These are phyloP conservation scores for Lipomyces chichibuensis DNA, from an alignment of 805 yeast genomes.

Conservation along the genomic window DNA sequence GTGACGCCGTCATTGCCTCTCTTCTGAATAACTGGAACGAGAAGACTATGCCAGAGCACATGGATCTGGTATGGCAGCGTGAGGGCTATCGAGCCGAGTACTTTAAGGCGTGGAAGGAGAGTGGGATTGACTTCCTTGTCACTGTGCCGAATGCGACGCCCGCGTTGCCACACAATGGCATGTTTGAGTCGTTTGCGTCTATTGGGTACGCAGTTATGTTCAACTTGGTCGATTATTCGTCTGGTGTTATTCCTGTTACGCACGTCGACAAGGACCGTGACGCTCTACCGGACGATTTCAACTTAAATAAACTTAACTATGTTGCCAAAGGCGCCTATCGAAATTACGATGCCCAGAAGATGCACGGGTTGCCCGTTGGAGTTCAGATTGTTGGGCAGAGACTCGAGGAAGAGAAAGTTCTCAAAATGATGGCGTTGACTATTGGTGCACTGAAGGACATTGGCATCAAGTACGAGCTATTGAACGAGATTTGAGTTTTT, in stretches of 20 bases:
- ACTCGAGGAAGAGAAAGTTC: constrained; percentile 63
- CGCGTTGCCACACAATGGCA: constrained; percentile 48
- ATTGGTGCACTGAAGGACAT: constrained; percentile 43
- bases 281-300: constrained; percentile 42
- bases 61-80: constrained; percentile 45
- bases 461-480: constrained; percentile 40
- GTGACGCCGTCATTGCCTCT: constrained; percentile 48
- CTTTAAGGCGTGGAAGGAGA: constrained; percentile 44
- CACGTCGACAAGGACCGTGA: constrained; percentile 51
- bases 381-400: constrained; percentile 67
- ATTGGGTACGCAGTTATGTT: constrained; percentile 59
- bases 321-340: constrained; percentile 52
- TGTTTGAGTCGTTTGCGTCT: constrained; percentile 45
- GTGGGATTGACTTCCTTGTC: constrained; percentile 47
- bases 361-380: constrained; percentile 64
- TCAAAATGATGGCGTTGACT: constrained; percentile 52
- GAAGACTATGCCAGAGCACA: constrained; percentile 45
- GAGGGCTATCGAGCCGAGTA: constrained; percentile 45
- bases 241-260: constrained; percentile 62
- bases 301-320: constrained; percentile 43
- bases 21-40: constrained; percentile 45
- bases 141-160: constrained; percentile 52
- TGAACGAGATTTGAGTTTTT: constrained; percentile 34
- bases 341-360: constrained; percentile 55
- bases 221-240: constrained; percentile 60